A percentile compares a stretch with the other conserved stretches of the same genome.
phyloP scores from a whole-genome alignment of 75 land plant genomes.

The Pinus albicaulis region DNA sequence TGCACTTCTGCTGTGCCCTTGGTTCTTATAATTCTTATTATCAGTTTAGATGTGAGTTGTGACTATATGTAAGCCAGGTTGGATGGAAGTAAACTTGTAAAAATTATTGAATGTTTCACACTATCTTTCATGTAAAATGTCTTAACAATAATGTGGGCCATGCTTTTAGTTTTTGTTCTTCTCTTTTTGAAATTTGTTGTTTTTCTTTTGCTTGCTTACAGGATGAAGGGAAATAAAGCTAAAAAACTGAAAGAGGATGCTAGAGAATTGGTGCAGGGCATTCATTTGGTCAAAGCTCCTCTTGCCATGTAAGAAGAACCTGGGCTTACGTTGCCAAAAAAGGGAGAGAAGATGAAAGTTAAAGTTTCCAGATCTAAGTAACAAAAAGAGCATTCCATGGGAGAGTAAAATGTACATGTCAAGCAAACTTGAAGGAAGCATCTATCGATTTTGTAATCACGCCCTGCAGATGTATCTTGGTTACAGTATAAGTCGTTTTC shows the following conservation, averaged over 20 bases:
- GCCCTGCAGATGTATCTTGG: too few relatives aligned
- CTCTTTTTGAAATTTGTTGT: neutral
- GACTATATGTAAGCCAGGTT: neutral
- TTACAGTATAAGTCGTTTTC: too few relatives aligned
- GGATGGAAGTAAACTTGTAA: neutral
- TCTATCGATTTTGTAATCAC: too few relatives aligned
- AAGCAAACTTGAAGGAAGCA: neutral
- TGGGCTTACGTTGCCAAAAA: slow-evolving; percentile 59
- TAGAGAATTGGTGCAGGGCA: slow-evolving; percentile 78
- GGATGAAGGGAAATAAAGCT: slow-evolving; percentile 81
- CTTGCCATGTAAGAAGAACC: slow-evolving; percentile 55
- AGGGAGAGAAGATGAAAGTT: slow-evolving; percentile 63
- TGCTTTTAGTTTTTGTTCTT: too few relatives aligned
- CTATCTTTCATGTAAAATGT: neutral
- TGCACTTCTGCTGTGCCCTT: neutral
- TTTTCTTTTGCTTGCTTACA: slow-evolving; percentile 20
- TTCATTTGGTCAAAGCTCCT: slow-evolving; percentile 84
- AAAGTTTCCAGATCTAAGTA: slow-evolving; percentile 42
- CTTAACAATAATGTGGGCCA: too few relatives aligned
- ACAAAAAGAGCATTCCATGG: slow-evolving; percentile 49
- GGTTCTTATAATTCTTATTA: neutral
- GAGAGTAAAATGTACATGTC: slow-evolving; percentile 30
- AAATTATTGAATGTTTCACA: neutral
- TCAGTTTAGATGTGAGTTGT: neutral
- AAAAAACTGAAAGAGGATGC: slow-evolving; percentile 50